Percentiles rank a stretch among this genome's conserved stretches.
Evolutionary conservation across 1,139 yeast species (phyloP).

Genomic region (Geotrichum citri-aurantii): DNA sequence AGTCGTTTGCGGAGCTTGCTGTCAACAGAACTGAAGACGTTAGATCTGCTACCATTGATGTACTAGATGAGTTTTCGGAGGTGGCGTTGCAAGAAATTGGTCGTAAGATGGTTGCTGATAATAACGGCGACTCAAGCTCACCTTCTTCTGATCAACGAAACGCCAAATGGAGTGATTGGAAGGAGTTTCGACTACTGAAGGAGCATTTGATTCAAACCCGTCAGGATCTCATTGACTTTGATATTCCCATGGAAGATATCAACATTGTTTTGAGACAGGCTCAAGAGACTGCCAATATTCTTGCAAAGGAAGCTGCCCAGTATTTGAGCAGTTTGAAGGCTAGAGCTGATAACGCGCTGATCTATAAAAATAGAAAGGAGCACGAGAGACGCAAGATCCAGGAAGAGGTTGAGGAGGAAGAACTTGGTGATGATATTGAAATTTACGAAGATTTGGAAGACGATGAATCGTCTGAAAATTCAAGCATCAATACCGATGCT

Average conservation of each 20-base stretch:
- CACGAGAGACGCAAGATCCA: constrained; percentile 17
- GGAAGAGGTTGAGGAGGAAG: constrained; percentile 19
- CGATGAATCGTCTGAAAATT: constrained; percentile 20
- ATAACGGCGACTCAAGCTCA: constrained; percentile 23
- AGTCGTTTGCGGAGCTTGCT: constrained; percentile 32
- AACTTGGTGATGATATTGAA: constrained; percentile 27
- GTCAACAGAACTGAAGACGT: constrained; percentile 34
- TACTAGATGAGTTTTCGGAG: constrained; percentile 39
- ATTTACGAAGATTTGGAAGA: constrained; percentile 23
- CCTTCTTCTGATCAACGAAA: constrained; percentile 40
- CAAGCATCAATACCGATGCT: background rate
- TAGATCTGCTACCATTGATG: constrained; percentile 36
- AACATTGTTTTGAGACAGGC: constrained; percentile 50
- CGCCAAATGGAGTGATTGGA: constrained; percentile 61
- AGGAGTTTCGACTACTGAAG: constrained; percentile 54
- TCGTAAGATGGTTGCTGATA: constrained; percentile 28
- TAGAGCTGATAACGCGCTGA: constrained; percentile 75
- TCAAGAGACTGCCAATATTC: constrained; percentile 53
- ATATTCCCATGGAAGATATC: constrained; percentile 48
- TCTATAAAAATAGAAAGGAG: constrained; percentile 41
- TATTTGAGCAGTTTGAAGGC: constrained; percentile 70
- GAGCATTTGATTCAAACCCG: constrained; percentile 50
- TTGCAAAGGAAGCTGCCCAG: constrained; percentile 65
- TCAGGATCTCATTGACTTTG: constrained; percentile 49
- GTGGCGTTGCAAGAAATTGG: constrained; percentile 36